Evolutionary conservation across 192 early-diverging fungal genomes (phyloP), one percentile per base, ranked within the genome.

Genomic region (Gryganskiella cystojenkinii): DNA sequence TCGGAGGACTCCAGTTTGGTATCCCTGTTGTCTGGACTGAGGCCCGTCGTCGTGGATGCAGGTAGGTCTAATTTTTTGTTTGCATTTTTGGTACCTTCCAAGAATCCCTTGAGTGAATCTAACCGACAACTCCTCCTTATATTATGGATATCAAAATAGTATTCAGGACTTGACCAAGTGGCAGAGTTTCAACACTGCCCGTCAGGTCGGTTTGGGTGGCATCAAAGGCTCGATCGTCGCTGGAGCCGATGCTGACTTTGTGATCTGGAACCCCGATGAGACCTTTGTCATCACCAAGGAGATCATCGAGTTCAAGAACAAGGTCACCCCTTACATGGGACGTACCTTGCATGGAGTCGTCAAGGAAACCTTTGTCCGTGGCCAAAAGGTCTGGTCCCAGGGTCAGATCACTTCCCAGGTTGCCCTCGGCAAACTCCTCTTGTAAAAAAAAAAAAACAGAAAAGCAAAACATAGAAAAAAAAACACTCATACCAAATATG

Each of bases 221-320:
- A 79, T 87, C 62, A 94, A 94, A 84, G 93, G 93, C 20, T 83
- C 83, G 31, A 87, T 94, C 34, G 70, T 84, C 15, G 85, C 83
- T 5, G 92, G 92, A n/a, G 60, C 82, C 35, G 93, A 94, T 72
- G 93, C 88, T 10, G 93, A 94, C 83, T 86, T 94, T 76, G 90
- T 92, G 47, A 84, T 94, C 60, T 94, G 92, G 92, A 82, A 78
- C 40, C 92, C 92, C 2, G 90, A 93, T 30, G 85, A 87, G 64
- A 71, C 82, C 1, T 91, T 86, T 81, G 71, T 55, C 6, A 63
- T 91, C 50, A 86, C 82, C 11, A 81, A 79, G 15, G 85, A 89
- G 60, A 85, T 88, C 67, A 88, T 94, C 30, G 89, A 92, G 63
- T 94, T 94, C 81, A 91, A 91, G 70, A 91, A 94, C 74, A 94